Base-by-base conservation (phyloP, 139 green algal species). In the Micromonas pusilla region DNA sequence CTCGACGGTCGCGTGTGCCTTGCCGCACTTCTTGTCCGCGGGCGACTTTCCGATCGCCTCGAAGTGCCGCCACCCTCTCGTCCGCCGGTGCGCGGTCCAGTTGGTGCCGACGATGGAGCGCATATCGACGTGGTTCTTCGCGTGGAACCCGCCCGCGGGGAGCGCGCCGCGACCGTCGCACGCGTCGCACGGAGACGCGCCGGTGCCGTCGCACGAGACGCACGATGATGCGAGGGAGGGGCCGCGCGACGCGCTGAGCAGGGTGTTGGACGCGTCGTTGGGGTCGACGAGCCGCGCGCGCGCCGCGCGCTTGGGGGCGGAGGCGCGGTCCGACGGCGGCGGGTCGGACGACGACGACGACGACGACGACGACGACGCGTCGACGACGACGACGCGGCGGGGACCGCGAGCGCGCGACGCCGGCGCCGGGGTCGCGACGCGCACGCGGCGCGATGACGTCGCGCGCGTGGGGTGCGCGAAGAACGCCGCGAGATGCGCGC, bases 51-150 rank as follows among this genome's bases (percentile, higher is more conserved):
- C 63, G 63, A 68, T 28, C 2, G 16, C 25, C 53, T 78, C 72
- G 32, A 78, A 78, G 53, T 78, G 72, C 1, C 72, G 2, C 72
- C 72, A 78, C 16, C 72, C 72, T 26, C 5, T 4, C 1, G 72
- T 78, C 0, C 72, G 72, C 32, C 2, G 0, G 1, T 54, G 72
- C 30, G 72, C 72, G 1, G 72, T 78, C 72, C 72, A 78, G 13
- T 70, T 68, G 1, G 31, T 78, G 2, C 72, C 72, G 21, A 57
- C 45, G 21, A 62, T 45, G 52, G n/a, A 52, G 19, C 38, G 6
- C 30, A 70, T 57, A 9, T 78, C 33, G 32, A 78, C 53, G 30
- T 28, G n/a, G 53, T 78, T 78, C 53, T 78, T 78, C n/a, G 30
- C 23, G 5, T 45, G 32, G 38, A 78, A 78, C 0, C 72, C 72